Percentiles rank a stretch among this genome's conserved stretches.
Conservation (phyloP, 2,329 filamentous ascomycete genomes). For the Fusarium palustre region DNA sequence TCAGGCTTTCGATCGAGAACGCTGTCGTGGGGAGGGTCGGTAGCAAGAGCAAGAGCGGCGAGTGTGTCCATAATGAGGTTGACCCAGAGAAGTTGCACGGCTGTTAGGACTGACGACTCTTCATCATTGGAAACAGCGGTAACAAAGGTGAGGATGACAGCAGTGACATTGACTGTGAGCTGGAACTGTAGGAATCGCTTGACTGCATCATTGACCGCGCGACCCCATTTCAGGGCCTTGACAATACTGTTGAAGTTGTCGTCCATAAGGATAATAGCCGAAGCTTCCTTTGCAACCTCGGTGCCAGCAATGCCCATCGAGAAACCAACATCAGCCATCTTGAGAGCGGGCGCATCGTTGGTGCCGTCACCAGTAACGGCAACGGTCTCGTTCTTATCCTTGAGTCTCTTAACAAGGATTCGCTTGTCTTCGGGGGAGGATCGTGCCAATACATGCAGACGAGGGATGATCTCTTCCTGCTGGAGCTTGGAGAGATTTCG, state of each 20-base stretch:
- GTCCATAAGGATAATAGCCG: constrained; percentile 87
- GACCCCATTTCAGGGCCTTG: constrained; percentile 84
- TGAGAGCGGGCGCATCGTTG: constrained; percentile 84
- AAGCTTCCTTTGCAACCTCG: constrained; percentile 86
- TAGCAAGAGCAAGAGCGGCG: constrained; percentile 87
- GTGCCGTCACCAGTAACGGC: constrained; percentile 87
- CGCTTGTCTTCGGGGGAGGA: constrained; percentile 84
- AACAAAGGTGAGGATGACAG: constrained; percentile 87
- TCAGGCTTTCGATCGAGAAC: constrained; percentile 82
- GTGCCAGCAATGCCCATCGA: constrained; percentile 88
- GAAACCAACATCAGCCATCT: constrained; percentile 84
- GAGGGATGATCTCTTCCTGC: constrained; percentile 75
- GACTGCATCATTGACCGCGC: constrained; percentile 80
- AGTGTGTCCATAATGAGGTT: constrained; percentile 98
- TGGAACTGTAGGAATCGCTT: constrained; percentile 83
- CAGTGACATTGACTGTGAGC: constrained; percentile 91
- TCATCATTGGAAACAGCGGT: constrained; percentile 79
- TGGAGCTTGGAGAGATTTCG: constrained; percentile 75
- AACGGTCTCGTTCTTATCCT: constrained; percentile 80
- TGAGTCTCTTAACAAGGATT: constrained; percentile 76
- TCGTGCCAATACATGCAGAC: constrained; percentile 76
- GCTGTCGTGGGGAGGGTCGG: constrained; percentile 86
- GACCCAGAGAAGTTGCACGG: constrained; percentile 94
- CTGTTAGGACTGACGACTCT: constrained; percentile 82
- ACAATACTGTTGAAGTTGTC: constrained; percentile 91